Base-by-base conservation (phyloP, 2,329 filamentous ascomycete species). In the Dothistroma pini region DNA sequence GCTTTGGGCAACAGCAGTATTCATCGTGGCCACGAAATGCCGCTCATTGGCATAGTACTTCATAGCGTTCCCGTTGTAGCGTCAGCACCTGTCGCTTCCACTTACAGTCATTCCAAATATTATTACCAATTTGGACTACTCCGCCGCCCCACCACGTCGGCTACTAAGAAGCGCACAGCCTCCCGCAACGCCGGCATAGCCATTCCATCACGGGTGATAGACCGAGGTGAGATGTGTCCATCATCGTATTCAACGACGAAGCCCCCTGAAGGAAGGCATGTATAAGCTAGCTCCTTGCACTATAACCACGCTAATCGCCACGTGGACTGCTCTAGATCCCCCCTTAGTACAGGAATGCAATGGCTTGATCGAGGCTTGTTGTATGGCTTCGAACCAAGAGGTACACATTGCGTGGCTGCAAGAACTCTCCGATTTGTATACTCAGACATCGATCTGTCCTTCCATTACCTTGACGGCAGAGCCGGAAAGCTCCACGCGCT, bases 381-480 rank as follows among this genome's bases (percentile, higher is more conserved):
- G 16, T 14, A 19, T 19, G 41, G 25, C 35, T 32, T 25, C 25
- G 21, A 2, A 9, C 47, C n/a, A n/a, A n/a, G n/a, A n/a, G n/a
- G n/a, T 31, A 58, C 14, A n/a, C n/a, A 44, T 29, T 6, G n/a
- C 32, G 32, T 51, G 38, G 22, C 41, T 34, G 35, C 56, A 49
- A 8, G 49, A 16, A 5, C 56, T 38, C 49, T 8, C 5, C 56
- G 32, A 21, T 12, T 21, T 19, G 22, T 47, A 52, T 58, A 1
- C 31, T 59, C 52, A 64, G 34, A 61, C 60, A 57, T 63, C 62
- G 16, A 68, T 56, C 14, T 44, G 25, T 1, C 75, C 76, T 59
- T 77, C 68, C 75, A 77, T 78, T 6, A 81, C 76, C 63, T 74
- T 70, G 16, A 81, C 75, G 16, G 79, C 76, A 58, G 68, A 74